Percentiles rank a stretch among this genome's conserved stretches.
These are phyloP conservation scores for Lipomyces sp. DNA, from an alignment of 805 yeast genomes.

Conservation along the genomic window DNA sequence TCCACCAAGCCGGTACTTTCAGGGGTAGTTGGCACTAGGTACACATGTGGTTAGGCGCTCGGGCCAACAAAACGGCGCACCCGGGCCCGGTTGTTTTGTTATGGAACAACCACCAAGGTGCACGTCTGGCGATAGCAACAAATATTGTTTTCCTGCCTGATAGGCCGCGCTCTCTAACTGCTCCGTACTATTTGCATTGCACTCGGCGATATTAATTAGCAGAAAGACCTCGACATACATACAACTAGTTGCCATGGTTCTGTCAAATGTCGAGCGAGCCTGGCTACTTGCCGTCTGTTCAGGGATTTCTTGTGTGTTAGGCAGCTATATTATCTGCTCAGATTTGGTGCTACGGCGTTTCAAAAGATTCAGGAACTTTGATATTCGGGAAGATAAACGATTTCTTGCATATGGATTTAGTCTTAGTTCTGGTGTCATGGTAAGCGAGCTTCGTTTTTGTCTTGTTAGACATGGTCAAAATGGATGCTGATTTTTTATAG, in stretches of 20 bases:
- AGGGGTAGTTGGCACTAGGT: too few relatives aligned
- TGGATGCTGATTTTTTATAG: conserved; percentile 10
- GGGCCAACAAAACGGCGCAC: too few relatives aligned
- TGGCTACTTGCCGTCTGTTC: conserved; percentile 70
- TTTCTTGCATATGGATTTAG: conserved; percentile 78
- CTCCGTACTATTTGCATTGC: too few relatives aligned
- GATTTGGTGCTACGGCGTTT: conserved; percentile 59
- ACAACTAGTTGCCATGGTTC: conserved; percentile 10
- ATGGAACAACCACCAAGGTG: too few relatives aligned
- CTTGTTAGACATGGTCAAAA: neutral
- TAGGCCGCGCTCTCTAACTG: too few relatives aligned
- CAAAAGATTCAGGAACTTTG: conserved; percentile 55
- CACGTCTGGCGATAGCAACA: too few relatives aligned
- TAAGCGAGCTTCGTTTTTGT: conserved; percentile 38
- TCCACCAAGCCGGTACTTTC: too few relatives aligned
- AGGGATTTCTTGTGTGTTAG: conserved; percentile 71
- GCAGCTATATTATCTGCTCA: conserved; percentile 66
- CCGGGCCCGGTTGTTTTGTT: too few relatives aligned
- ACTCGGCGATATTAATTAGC: too few relatives aligned
- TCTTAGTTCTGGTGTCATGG: conserved; percentile 78
- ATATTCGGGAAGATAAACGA: conserved; percentile 60
- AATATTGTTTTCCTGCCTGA: too few relatives aligned
- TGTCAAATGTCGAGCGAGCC: conserved; percentile 46
- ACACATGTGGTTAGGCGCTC: too few relatives aligned
- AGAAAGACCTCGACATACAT: too few relatives aligned